Percentiles rank a stretch among this genome's conserved stretches.
Evolutionary conservation across 2,329 filamentous ascomycete genomes (phyloP).

Genomic region (Monosporascus cannonballus): DNA sequence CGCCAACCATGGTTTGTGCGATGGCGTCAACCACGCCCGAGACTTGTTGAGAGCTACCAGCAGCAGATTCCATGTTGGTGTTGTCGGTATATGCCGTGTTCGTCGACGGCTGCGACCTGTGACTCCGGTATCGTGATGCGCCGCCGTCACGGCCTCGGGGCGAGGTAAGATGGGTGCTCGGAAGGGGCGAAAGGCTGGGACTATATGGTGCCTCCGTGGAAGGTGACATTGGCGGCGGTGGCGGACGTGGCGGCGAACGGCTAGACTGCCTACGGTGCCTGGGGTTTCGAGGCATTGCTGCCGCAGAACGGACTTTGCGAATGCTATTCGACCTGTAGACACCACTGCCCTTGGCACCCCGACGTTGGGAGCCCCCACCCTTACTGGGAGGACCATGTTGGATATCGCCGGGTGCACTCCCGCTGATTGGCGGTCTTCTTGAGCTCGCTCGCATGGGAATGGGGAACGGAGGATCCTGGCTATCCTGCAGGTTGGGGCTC

Average conservation of each 20-base stretch:
- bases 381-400: slow-evolving; percentile 66
- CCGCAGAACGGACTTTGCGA: slow-evolving; percentile 80
- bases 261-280: slow-evolving; percentile 45
- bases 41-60: slow-evolving; percentile 56
- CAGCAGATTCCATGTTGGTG: slow-evolving; percentile 44
- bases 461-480: slow-evolving; percentile 73
- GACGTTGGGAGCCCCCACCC: slow-evolving; percentile 49
- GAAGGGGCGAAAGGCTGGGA: slow-evolving; percentile 65
- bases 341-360: slow-evolving; percentile 37
- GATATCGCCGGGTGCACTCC: slow-evolving; percentile 64
- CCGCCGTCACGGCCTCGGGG: slow-evolving; percentile 42
- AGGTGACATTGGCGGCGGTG: slow-evolving; percentile 55
- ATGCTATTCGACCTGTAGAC: slow-evolving; percentile 56
- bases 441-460: slow-evolving; percentile 89
- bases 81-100: slow-evolving; percentile 45
- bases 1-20: slow-evolving; percentile 96
- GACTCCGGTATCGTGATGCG: slow-evolving; percentile 35
- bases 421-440: slow-evolving; percentile 60
- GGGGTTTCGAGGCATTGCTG: slow-evolving; percentile 57
- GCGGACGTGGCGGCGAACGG: slow-evolving; percentile 47
- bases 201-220: slow-evolving; percentile 65
- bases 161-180: slow-evolving; percentile 64
- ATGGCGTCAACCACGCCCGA: slow-evolving; percentile 91
- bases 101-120: slow-evolving; percentile 54
- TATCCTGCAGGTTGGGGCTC: slow-evolving; percentile 59